Evolutionary conservation across 108 stramenopile species (phyloP), one percentile per base, ranked within the genome.

Genomic region (Conticribra weissflogii): DNA sequence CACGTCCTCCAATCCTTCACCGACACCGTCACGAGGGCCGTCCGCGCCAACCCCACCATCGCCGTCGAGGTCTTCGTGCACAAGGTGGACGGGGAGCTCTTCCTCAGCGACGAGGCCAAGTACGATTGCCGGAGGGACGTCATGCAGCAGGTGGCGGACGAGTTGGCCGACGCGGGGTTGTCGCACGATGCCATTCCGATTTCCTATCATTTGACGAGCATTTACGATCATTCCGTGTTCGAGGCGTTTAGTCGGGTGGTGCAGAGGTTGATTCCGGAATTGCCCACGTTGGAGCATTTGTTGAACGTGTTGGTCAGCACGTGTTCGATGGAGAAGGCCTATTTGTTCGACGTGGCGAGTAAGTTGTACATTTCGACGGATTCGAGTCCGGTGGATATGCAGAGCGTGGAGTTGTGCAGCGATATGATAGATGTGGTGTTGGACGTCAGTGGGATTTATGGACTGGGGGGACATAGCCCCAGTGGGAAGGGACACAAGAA

Each of bases 361-460:
- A 97, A 98, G 71, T 69, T 99, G 21, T 98, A 99, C 76, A 92
- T 99, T 49, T 87, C 90, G 14, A 99, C 98, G 5, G 99, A 99
- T 78, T 89, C 95, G 22, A 96, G 92, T 59, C 98, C 98, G 1
- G 97, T 98, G 14, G 98, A 98, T 76, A 95, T 94, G 90, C 92
- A 92, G 54, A 94, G 91, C 62, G 94, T 95, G 30, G 99, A 99
- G 72, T 84, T 99, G 15, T 98, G 98, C 77, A 85, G 88, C 49
- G 99, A 99, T 77, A 97, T 98, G 98, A 98, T 99, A 61, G 99
- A 99, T 85, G 97, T 99, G 14, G 98, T 98, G 7, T 71, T 99
- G 45, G 99, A 99, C 86, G 96, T 98, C 2, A 96, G 97, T 64
- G 97, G 97, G 28, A 99, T 99, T 49, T 99, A 99, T 68, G 98